Percentiles rank a stretch among this genome's conserved stretches.
Conservation (phyloP, 2,329 filamentous ascomycete genomes). For the Ophiostoma novo-ulmi region DNA sequence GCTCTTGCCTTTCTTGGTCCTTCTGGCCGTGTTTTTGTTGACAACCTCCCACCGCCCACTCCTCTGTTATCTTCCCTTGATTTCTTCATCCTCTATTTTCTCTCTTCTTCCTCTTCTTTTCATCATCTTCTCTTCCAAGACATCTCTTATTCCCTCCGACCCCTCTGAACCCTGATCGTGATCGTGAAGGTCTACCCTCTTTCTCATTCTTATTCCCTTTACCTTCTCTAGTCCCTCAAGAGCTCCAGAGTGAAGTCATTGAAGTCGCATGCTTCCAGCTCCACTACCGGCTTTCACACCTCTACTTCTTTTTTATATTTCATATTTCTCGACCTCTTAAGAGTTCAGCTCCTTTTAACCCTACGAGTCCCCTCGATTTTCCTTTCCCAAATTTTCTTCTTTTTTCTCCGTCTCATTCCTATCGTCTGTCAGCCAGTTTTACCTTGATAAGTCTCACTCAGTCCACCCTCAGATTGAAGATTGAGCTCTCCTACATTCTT, state of each 20-base stretch:
- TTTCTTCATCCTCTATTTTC: not conserved
- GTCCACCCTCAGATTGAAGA: not conserved
- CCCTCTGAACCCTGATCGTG: not conserved
- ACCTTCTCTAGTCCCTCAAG: not conserved
- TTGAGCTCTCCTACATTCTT: not conserved
- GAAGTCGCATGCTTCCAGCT: slow-evolving; percentile 5
- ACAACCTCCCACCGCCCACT: slow-evolving; percentile 3
- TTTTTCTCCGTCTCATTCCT: not conserved
- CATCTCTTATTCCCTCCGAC: not conserved
- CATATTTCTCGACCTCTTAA: not conserved
- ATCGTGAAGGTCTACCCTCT: slow-evolving; percentile 11
- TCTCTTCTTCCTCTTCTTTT: not conserved
- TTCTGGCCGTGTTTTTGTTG: slow-evolving; percentile 14
- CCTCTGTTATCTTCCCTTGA: not conserved
- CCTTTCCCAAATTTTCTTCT: not conserved
- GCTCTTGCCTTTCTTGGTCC: slow-evolving; percentile 3
- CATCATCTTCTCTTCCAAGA: not conserved
- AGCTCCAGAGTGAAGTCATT: slow-evolving; percentile 8
- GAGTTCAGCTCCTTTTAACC: not conserved
- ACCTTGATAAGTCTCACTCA: not conserved
- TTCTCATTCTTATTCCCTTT: slow-evolving; percentile 1
- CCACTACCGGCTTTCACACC: not conserved
- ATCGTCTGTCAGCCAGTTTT: not conserved
- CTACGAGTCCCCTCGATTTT: slow-evolving; percentile 11
- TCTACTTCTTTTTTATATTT: slow-evolving; percentile 3